Base-by-base conservation (phyloP, 805 yeast species). In the Candida germanica region DNA sequence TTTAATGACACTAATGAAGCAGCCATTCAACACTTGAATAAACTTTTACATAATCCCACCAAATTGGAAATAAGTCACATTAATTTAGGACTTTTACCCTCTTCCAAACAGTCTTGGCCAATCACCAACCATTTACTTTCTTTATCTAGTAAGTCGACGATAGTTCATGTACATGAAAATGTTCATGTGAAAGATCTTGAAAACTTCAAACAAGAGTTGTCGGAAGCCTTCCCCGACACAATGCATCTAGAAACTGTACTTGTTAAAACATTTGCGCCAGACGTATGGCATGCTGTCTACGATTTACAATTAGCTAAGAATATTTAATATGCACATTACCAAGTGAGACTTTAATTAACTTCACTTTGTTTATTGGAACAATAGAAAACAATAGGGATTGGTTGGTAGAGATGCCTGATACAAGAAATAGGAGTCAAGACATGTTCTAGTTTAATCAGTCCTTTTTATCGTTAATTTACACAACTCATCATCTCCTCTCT, bases 191-290 rank as follows among this genome's bases (percentile, higher is more conserved):
- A 48, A 3, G 71, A 69, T 0, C 51, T 83, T 4, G 61, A 55
- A 0, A 21, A 35, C 1, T 63, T 75, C 51, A 30, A 40, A 11
- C 29, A 36, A 1, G 21, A 28, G 5, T 11, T 35, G 4, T 44
- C 51, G 1, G n/a, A 26, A 4, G 9, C 26, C 8, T 45, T 45
- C 27, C 38, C 37, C 3, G 12, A 6, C 12, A 20, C 36, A 8
- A n/a, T 11, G 3, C 21, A 30, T 8, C 5, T 22, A 3, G 37
- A 30, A 5, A 58, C 57, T 8, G 7, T 48, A 1, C 73, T 65
- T 46, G 84, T 87, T 37, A 87, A 87, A 59, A 83, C 91, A 0
- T 87, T 80, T 67, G 94, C 95, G 0, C 96, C 96, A 0, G 91
- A 83, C 32, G 79, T 87, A 2, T 81, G 85, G 81, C 96, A 87